Evolutionary conservation across 768 basidiomycete genomes (phyloP), one percentile per base, ranked within the genome.

Genomic region (Kwoniella shandongensis): DNA sequence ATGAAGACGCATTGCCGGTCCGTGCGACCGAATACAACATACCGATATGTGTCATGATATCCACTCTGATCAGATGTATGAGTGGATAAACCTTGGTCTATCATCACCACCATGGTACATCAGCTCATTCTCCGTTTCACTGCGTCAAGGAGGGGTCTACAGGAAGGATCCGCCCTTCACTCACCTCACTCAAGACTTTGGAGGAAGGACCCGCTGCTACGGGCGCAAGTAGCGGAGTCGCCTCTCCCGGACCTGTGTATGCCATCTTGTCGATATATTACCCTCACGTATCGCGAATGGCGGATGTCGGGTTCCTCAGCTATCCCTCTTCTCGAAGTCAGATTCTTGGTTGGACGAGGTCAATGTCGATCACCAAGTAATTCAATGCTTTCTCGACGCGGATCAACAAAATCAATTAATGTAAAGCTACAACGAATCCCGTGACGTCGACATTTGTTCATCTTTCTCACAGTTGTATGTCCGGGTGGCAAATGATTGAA

Each of bases 31-130:
- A 18, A 36, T 23, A 25, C 15, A 40, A 55, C 68, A 23, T 42
- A 76, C 76, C 79, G 53, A 79, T 78, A 64, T 78, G 78, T 59
- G 39, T 44, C 47, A 69, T 62, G 49, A 62, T 72, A 44, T 77
- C 63, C 18, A 62, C 75, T 77, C 86, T 79, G 62, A 91, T 88
- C 77, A 85, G 82, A 60, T 89, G 88, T 36, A 93, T 88, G 48
- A 89, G 78, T 5, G 90, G 89, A 73, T 88, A 91, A 0, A 91
- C 88, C 25, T 80, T 77, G 0, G 84, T 87, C 39, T 73, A 48
- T n/a, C 18, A 13, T n/a, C 18, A 35, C 15, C 7, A 20, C 25
- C 4, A 44, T 35, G n/a, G n/a, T n/a, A n/a, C n/a, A n/a, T n/a
- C n/a, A n/a, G n/a, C n/a, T n/a, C n/a, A n/a, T n/a, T n/a, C n/a